A percentile compares a stretch with the other conserved stretches of the same genome.
Evolutionary conservation across 1,284 basidiomycete species (phyloP).

Genomic region (Sporisorium reilianum): DNA sequence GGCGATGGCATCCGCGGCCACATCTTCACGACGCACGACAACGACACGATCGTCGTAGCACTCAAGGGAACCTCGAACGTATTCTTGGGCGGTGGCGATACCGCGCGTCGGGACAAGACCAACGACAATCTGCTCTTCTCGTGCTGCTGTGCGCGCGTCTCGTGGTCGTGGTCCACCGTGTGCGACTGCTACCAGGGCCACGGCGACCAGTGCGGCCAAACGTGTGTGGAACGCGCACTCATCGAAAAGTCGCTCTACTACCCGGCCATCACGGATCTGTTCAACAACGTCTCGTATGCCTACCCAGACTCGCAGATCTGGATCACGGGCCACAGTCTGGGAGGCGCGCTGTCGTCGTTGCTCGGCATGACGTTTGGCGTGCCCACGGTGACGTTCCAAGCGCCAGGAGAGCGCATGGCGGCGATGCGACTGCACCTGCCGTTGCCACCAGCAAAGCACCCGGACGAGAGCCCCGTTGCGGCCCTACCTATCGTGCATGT

Average conservation of each 20-base stretch:
- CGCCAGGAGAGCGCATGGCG: slow-evolving; percentile 90
- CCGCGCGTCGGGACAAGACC: slow-evolving; percentile 87
- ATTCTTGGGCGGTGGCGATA: slow-evolving; percentile 83
- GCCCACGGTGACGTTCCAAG: slow-evolving; percentile 89
- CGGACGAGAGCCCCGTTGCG: slow-evolving; percentile 55
- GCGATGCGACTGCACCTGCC: slow-evolving; percentile 89
- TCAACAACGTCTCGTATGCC: slow-evolving; percentile 79
- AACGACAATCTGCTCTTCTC: slow-evolving; percentile 98
- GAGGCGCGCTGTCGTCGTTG: slow-evolving; percentile 86
- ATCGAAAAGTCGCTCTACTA: slow-evolving; percentile 90
- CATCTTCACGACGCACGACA: slow-evolving; percentile 74
- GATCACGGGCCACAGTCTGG: slow-evolving; percentile 91
- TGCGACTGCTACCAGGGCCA: slow-evolving; percentile 81
- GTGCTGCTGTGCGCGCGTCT: slow-evolving; percentile 94
- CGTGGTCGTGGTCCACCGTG: slow-evolving; percentile 94
- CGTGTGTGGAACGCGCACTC: slow-evolving; percentile 84
- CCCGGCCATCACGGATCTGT: slow-evolving; percentile 80
- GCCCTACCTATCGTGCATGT: slow-evolving; percentile 75
- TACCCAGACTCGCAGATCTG: slow-evolving; percentile 94
- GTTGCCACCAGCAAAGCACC: slow-evolving; percentile 70
- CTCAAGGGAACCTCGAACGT: slow-evolving; percentile 94
- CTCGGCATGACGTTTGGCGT: slow-evolving; percentile 91
- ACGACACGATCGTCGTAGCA: slow-evolving; percentile 85
- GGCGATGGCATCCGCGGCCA: slow-evolving; percentile 90
- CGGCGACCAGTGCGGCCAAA: slow-evolving; percentile 77